Evolutionary conservation across 805 yeast genomes (phyloP), one percentile per base, ranked within the genome.

Genomic region (Kodamaea lidongshanica): DNA sequence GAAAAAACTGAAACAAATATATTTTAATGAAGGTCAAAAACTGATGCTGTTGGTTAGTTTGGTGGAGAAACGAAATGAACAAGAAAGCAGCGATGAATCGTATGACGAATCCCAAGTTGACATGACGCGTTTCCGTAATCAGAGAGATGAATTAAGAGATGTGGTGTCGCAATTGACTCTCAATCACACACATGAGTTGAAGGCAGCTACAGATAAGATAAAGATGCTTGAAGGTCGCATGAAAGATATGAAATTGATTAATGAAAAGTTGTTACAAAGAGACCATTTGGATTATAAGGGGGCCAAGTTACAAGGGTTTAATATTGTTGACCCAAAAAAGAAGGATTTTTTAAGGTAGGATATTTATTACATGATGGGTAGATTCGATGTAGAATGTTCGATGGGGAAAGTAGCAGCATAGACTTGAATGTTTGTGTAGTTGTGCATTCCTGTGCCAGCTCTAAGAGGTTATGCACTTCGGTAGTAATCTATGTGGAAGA

Each of bases 101-200:
- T 23, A 17, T 18, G 30, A 26, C 11, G 31, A 19, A 17, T 21
- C 34, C 5, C 30, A 31, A 11, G 19, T 21, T 16, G 33, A 32
- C 21, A 16, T 35, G n/a, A 10, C 25, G 5, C 27, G 30, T 15
- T 17, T 42, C 36, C 50, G 45, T 30, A 37, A 28, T 12, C 70
- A 64, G 39, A 40, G 68, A 13, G 68, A 64, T 27, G 70, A 64
- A 38, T 50, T 64, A 27, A 43, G 69, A 20, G 67, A 61, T 30
- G 55, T 54, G 30, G 54, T 64, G 17, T 50, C 58, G 14, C 57
- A 61, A 37, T 45, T 64, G 40, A 57, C 59, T n/a, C 34, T 53
- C 4, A 51, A 54, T 17, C 65, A 60, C 25, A 46, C 45, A 19
- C 52, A 52, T 15, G 70, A 64, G 36, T 39, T 58, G 35, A 61